A percentile compares a stretch with the other conserved stretches of the same genome.
phyloP scores from a whole-genome alignment of 23 red algal genomes.

The Gracilariopsis chorda region DNA sequence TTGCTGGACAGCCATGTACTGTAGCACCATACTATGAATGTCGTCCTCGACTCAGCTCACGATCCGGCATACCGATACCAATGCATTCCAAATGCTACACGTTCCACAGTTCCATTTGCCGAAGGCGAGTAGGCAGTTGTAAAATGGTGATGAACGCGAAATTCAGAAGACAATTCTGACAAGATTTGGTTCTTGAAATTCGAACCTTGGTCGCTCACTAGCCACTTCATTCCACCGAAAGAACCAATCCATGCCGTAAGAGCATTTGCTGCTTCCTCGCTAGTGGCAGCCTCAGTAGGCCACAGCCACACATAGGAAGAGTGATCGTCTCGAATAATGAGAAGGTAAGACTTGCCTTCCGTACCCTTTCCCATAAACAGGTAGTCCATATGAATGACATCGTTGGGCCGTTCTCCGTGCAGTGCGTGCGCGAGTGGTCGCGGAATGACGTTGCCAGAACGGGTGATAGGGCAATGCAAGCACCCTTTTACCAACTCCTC shows the following conservation, averaged over 20 bases:
- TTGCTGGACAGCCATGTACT: too few relatives aligned
- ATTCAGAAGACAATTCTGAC: background rate
- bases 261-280: background rate
- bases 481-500: background rate
- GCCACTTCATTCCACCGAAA: background rate
- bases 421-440: conserved; percentile 16
- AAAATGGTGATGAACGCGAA: background rate
- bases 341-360: background rate
- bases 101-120: background rate
- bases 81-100: too few relatives aligned
- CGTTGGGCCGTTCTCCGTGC: background rate
- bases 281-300: background rate
- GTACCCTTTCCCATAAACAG: conserved; percentile 3
- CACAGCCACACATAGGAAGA: conserved; percentile 12
- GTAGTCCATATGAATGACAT: conserved; percentile 25
- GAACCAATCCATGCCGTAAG: background rate
- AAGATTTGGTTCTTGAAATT: background rate
- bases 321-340: conserved; percentile 14
- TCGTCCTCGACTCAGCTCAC: too few relatives aligned
- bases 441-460: background rate
- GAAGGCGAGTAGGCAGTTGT: background rate
- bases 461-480: background rate
- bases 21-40: too few relatives aligned
- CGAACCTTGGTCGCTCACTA: background rate
- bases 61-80: too few relatives aligned